Conservation (phyloP, 768 basidiomycete species). For the Kwoniella bestiolae region DNA sequence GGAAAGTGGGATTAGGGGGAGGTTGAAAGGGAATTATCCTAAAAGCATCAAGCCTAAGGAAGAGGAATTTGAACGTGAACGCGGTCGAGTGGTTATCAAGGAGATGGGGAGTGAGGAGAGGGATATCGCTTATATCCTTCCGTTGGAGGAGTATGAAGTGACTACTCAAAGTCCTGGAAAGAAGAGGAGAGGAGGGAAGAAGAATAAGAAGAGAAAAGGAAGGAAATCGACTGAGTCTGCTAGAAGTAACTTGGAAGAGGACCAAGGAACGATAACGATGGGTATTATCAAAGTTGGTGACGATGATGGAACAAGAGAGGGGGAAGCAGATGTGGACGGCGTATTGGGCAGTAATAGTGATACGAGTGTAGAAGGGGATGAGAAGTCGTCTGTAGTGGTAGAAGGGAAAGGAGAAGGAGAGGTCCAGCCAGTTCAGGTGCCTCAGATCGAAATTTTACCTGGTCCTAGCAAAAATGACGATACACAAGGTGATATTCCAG, state of each 20-base stretch:
- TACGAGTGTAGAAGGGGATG: neutral
- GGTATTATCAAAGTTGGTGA: neutral
- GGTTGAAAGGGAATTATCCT: constrained; percentile 15
- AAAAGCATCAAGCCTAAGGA: neutral
- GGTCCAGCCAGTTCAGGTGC: too few species aligned
- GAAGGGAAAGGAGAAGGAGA: neutral
- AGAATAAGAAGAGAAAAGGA: constrained; percentile 6
- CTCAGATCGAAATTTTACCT: too few species aligned
- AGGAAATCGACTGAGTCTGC: neutral
- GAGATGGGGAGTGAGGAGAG: constrained; percentile 4
- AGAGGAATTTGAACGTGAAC: neutral
- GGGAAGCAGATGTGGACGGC: neutral
- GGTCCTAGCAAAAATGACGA: too few species aligned
- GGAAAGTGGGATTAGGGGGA: constrained; percentile 12
- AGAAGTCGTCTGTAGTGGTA: neutral
- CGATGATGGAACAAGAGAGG: neutral
- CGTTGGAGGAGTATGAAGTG: neutral
- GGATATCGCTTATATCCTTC: constrained; percentile 4
- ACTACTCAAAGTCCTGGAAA: neutral
- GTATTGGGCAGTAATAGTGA: neutral
- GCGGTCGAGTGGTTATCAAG: neutral
- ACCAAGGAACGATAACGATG: neutral
- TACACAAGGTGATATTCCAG: neutral
- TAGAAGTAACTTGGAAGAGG: neutral
- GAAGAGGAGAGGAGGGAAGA: constrained; percentile 7